Evolutionary conservation across 495 filamentous ascomycete genomes (phyloP), one percentile per base, ranked within the genome.

Genomic region (Penicillium maclennaniae): DNA sequence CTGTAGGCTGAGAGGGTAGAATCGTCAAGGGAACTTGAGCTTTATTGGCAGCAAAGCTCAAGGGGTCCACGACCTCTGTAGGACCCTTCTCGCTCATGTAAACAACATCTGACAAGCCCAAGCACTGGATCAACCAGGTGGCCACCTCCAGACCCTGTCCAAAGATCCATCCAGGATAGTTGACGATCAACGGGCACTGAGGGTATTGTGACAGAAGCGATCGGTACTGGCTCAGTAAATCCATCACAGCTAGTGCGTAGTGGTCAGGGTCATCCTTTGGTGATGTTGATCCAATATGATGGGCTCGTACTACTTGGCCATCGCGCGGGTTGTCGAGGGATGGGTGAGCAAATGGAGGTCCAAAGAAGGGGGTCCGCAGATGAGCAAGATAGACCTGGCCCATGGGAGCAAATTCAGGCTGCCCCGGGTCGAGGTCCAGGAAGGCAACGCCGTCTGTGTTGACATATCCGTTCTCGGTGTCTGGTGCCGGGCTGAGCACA

Each of bases 161-260:
- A 62, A 87, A 85, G 25, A 92, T 83, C 89, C 89, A 93, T 19
- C 89, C 89, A 1, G 88, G 84, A 12, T 85, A 87, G 66, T 95
- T 93, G 63, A 96, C 79, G 8, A 96, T 73, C 7, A 96, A 74
- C 3, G 87, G 86, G 47, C 70, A 75, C 44, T 72, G 65, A 21
- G 72, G 71, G 49, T 73, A 67, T 20, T 51, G 63, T 16, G 62
- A 62, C 7, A 73, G 58, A 27, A 81, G 65, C 6, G 63, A 61
- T 19, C 76, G 79, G 63, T 91, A 92, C 31, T 81, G 75, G 14
- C 79, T 65, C 57, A 88, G 75, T 1, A 95, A 80, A 56, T 93
- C 84, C 46, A 83, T 73, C 8, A 78, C 82, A 56, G 86, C 87
- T 15, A 82, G 71, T 8, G 84, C 68, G 59, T 88, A 95, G 56